Conservation (phyloP, 352 stramenopile species). For the Phytopythium vexans region DNA sequence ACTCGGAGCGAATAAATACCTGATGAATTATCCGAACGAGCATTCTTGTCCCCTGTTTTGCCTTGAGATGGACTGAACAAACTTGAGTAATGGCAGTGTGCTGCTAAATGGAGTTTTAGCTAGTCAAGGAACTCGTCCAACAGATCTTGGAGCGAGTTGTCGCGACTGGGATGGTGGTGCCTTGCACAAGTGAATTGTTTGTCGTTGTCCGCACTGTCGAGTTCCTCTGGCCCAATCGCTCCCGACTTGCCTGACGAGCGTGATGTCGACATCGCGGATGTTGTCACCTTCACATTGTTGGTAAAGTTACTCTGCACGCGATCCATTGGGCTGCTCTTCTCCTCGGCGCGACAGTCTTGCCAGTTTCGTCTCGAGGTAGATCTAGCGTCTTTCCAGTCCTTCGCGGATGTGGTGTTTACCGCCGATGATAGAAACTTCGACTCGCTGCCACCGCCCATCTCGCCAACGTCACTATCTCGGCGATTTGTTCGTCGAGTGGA, state of each 20-base stretch:
- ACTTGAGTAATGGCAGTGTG: too few species aligned
- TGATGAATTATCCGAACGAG: constrained; percentile 50
- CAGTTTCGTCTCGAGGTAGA: not conserved
- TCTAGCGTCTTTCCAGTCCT: constrained; percentile 4
- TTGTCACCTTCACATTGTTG: too few species aligned
- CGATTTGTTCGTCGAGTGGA: not conserved
- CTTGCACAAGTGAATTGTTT: not conserved
- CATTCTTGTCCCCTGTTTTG: not conserved
- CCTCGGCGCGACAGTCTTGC: too few species aligned
- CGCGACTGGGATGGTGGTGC: constrained; percentile 19
- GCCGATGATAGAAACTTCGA: not conserved
- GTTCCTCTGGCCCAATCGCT: constrained; percentile 11
- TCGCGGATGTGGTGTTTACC: not conserved
- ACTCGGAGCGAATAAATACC: constrained; percentile 37
- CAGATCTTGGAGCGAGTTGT: constrained; percentile 60
- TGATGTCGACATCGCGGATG: not conserved
- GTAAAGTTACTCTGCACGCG: too few species aligned
- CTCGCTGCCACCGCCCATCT: constrained; percentile 5
- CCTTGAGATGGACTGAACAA: not conserved
- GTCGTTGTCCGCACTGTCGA: constrained; percentile 23
- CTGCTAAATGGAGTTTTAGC: not conserved
- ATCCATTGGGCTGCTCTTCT: too few species aligned
- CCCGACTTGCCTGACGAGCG: not conserved
- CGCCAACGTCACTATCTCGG: not conserved
- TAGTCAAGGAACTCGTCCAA: constrained; percentile 66